phyloP scores from a whole-genome alignment of 805 yeast genomes.

The Ogataea paraovalis region DNA sequence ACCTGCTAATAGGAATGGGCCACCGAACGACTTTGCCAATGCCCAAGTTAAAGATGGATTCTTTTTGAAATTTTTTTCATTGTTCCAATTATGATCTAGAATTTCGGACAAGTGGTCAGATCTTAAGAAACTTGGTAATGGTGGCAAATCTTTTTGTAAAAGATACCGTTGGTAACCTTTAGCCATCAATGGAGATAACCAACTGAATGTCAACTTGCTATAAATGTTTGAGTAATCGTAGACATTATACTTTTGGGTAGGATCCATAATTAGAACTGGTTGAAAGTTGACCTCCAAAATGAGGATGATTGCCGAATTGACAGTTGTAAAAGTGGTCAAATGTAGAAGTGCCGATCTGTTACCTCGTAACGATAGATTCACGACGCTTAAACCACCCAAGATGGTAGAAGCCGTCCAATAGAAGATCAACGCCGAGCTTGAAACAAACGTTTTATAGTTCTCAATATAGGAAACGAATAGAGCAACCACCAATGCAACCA shows the following conservation, averaged over 20 bases:
- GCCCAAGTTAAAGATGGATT: constrained; percentile 39
- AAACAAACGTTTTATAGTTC: constrained; percentile 57
- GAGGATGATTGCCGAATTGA: constrained; percentile 40
- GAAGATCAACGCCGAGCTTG: constrained; percentile 64
- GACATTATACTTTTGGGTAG: constrained; percentile 39
- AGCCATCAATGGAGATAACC: constrained; percentile 59
- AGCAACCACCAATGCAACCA: constrained; percentile 47
- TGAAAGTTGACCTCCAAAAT: constrained; percentile 41
- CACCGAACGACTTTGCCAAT: constrained; percentile 68
- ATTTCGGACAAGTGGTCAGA: constrained; percentile 46
- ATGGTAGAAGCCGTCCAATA: constrained; percentile 67
- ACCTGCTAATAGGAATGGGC: constrained; percentile 66
- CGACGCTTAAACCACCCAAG: constrained; percentile 42
- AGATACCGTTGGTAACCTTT: constrained; percentile 46
- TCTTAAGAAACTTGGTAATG: constrained; percentile 63
- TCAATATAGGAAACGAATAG: constrained; percentile 65
- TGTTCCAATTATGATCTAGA: constrained; percentile 59
- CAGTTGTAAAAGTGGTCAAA: constrained; percentile 20
- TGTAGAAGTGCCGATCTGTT: constrained; percentile 30
- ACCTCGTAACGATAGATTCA: constrained; percentile 38
- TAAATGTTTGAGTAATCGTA: constrained; percentile 46
- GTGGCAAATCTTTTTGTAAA: constrained; percentile 63
- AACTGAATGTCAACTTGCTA: constrained; percentile 48
- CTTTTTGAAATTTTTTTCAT: constrained; percentile 36
- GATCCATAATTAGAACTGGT: constrained; percentile 29